phyloP scores from a whole-genome alignment of 139 green algal genomes.

The Volvox reticuliferus region DNA sequence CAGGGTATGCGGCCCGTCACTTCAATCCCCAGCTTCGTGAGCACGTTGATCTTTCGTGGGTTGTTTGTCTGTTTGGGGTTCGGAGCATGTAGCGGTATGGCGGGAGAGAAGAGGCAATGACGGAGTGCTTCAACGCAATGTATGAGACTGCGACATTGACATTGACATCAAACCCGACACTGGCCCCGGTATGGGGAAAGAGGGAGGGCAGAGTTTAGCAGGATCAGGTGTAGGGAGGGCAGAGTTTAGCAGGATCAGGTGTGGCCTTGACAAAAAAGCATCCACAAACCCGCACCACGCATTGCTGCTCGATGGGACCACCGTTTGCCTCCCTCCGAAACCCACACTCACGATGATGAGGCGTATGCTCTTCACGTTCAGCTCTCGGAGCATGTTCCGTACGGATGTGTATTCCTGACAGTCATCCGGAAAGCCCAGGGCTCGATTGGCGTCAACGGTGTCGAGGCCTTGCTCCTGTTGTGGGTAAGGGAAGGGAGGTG shows the following conservation, averaged over 20 bases:
- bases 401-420: conserved; percentile 94
- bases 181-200: not conserved
- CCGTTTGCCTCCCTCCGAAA: not conserved
- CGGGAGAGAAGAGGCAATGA: not conserved
- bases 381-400: conserved; percentile 88
- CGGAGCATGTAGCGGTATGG: no score
- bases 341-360: conserved; percentile 82
- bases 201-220: not conserved
- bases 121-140: not conserved
- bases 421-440: conserved; percentile 93
- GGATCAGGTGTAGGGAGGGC: not conserved
- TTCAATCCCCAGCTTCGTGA: conserved; percentile 78
- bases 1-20: conserved; percentile 89
- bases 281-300: no score
- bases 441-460: conserved; percentile 96
- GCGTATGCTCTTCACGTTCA: conserved; percentile 82
- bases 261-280: no score
- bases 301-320: no score
- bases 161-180: no score
- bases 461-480: conserved; percentile 91
- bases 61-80: conserved; percentile 89
- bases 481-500: not conserved
- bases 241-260: no score
- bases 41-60: conserved; percentile 88
- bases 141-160: not conserved